Evolutionary conservation across 1,284 basidiomycete genomes (phyloP).

Genomic region (Ustilago hordei): DNA sequence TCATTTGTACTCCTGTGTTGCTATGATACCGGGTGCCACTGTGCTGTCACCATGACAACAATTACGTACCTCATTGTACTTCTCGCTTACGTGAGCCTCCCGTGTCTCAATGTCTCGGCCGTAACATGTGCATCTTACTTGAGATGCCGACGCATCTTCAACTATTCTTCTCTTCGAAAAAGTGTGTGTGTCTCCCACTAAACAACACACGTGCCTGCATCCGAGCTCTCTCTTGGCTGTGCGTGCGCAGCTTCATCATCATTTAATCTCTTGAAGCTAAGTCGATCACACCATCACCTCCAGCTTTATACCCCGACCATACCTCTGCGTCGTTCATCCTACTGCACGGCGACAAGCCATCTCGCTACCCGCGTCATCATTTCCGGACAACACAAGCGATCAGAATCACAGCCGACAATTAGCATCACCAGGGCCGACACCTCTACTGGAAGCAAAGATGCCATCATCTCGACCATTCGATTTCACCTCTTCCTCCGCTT

Average conservation of each 20-base stretch:
- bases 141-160: too few relatives aligned
- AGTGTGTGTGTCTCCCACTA: background rate
- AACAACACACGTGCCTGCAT: background rate
- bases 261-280: background rate
- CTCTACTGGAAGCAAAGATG: constrained; percentile 16
- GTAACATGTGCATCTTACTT: too few relatives aligned
- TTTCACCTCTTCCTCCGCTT: constrained; percentile 37
- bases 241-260: constrained; percentile 3
- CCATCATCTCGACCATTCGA: constrained; percentile 36
- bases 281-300: constrained; percentile 7
- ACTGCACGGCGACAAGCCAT: too few relatives aligned
- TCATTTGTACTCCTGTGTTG: too few relatives aligned
- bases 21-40: too few relatives aligned
- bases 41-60: too few relatives aligned
- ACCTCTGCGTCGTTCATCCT: background rate
- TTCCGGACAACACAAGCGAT: background rate
- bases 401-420: too few relatives aligned
- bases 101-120: too few relatives aligned
- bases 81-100: too few relatives aligned
- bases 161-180: background rate
- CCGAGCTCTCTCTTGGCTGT: background rate
- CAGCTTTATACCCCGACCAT: background rate
- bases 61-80: too few relatives aligned
- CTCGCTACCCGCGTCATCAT: too few relatives aligned
- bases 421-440: too few relatives aligned